These are phyloP conservation scores for Physcomitrellopsis africana DNA, from an alignment of 225 moss, liverwort and hornwort species.

Conservation along the genomic window DNA sequence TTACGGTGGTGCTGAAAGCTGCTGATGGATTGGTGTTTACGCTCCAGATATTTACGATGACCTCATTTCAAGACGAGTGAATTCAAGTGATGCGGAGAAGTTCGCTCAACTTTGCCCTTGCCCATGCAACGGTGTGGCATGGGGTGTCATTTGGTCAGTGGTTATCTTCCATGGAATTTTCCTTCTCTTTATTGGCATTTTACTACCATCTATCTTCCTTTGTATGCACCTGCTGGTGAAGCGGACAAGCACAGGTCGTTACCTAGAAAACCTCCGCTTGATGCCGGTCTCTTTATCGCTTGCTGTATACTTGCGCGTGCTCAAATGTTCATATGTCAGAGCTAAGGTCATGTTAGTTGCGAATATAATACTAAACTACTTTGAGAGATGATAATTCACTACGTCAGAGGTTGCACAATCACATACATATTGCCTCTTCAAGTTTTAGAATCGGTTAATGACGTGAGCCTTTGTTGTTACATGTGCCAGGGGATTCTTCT, in stretches of 20 bases:
- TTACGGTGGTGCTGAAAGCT: constrained; percentile 22
- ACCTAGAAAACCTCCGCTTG: not conserved
- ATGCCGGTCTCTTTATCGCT: not conserved
- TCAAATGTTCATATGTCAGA: not conserved
- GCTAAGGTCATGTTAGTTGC: not conserved
- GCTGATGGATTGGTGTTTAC: constrained; percentile 22
- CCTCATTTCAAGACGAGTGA: constrained; percentile 91
- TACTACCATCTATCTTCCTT: not conserved
- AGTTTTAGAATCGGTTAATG: constrained; percentile 24
- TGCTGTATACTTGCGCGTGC: constrained; percentile 14
- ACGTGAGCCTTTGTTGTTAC: constrained; percentile 25
- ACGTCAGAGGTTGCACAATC: not conserved
- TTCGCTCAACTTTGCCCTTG: constrained; percentile 88
- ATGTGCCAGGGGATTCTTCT: constrained; percentile 93
- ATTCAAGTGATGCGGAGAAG: constrained; percentile 96
- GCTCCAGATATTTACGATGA: constrained; percentile 91
- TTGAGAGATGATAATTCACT: not conserved
- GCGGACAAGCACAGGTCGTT: not conserved
- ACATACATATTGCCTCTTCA: not conserved
- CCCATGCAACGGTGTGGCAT: constrained; percentile 89
- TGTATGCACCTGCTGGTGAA: not conserved
- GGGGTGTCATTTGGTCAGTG: constrained; percentile 94
- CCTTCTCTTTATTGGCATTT: not conserved
- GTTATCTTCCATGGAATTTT: constrained; percentile 4
- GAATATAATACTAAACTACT: not conserved